Conservation (phyloP, 1,139 yeast species). For the Suhomyces coccinellae region DNA sequence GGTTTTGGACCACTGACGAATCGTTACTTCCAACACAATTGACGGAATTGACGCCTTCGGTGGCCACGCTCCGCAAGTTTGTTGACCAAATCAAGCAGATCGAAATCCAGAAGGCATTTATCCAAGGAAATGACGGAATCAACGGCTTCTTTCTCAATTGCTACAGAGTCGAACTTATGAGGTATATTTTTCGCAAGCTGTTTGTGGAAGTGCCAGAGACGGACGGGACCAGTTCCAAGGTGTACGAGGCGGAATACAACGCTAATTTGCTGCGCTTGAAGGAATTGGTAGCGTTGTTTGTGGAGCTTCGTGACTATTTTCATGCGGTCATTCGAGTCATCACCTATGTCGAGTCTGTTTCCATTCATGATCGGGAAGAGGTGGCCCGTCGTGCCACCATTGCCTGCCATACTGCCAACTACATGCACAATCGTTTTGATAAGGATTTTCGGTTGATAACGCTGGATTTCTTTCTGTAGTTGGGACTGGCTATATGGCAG, state of each 20-base stretch:
- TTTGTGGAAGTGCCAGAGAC: conserved; percentile 2
- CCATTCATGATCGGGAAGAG: conserved; percentile 14
- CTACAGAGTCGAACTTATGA: conserved; percentile 15
- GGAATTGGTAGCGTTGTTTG: conserved; percentile 9
- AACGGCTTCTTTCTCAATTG: conserved; percentile 15
- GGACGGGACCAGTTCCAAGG: background rate
- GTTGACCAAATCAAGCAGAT: conserved; percentile 2
- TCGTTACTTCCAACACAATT: background rate
- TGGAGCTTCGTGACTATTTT: conserved; percentile 12
- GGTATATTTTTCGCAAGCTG: conserved; percentile 8
- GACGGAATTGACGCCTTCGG: background rate
- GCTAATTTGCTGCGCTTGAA: conserved; percentile 10
- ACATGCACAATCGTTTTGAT: conserved; percentile 14
- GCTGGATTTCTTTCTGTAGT: conserved; percentile 15
- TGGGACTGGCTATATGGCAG: background rate
- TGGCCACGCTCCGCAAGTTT: background rate
- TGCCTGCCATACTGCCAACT: conserved; percentile 16
- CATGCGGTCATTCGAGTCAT: conserved; percentile 12
- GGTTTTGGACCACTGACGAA: conserved; percentile 4
- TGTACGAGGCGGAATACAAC: conserved; percentile 3
- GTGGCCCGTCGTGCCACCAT: conserved; percentile 16
- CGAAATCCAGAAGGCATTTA: conserved; percentile 6
- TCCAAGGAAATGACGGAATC: conserved; percentile 1
- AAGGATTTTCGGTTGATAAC: conserved; percentile 15
- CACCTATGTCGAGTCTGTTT: conserved; percentile 3